phyloP scores from a whole-genome alignment of 225 moss, liverwort and hornwort species.

The Ulota crispa region DNA sequence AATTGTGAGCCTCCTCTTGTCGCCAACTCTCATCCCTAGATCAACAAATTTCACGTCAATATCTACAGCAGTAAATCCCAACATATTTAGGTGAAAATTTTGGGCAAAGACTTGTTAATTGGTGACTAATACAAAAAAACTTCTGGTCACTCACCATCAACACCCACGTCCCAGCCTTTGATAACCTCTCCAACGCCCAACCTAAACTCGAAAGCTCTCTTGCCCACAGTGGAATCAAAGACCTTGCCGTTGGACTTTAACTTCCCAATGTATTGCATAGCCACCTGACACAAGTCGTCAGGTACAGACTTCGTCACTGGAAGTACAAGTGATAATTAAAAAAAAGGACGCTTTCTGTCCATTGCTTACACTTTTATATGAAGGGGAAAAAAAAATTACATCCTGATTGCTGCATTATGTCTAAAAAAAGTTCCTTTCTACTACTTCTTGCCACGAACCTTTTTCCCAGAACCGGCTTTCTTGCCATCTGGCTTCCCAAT shows the following conservation, averaged over 20 bases:
- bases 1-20: slow-evolving; percentile 82
- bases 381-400: slow-evolving; percentile 11
- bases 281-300: slow-evolving; percentile 56
- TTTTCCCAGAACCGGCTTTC: slow-evolving; percentile 73
- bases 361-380: neutral
- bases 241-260: slow-evolving; percentile 83
- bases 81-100: neutral
- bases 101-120: no score
- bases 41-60: neutral
- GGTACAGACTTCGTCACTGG: neutral
- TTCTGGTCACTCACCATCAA: slow-evolving; percentile 55
- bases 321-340: neutral
- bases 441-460: slow-evolving; percentile 56
- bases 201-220: slow-evolving; percentile 83
- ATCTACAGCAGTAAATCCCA: neutral
- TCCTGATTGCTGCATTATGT: neutral
- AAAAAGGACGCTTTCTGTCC: neutral
- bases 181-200: slow-evolving; percentile 98
- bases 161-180: slow-evolving; percentile 96
- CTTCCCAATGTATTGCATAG: slow-evolving; percentile 81
- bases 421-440: neutral
- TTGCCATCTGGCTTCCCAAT: slow-evolving; percentile 95
- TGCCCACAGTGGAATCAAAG: slow-evolving; percentile 89
- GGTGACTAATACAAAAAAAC: no score
- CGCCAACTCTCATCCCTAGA: slow-evolving; percentile 95